A percentile compares a stretch with the other conserved stretches of the same genome.
Conservation (phyloP, 73 alveolate genomes). For the Diophrys sp. region DNA sequence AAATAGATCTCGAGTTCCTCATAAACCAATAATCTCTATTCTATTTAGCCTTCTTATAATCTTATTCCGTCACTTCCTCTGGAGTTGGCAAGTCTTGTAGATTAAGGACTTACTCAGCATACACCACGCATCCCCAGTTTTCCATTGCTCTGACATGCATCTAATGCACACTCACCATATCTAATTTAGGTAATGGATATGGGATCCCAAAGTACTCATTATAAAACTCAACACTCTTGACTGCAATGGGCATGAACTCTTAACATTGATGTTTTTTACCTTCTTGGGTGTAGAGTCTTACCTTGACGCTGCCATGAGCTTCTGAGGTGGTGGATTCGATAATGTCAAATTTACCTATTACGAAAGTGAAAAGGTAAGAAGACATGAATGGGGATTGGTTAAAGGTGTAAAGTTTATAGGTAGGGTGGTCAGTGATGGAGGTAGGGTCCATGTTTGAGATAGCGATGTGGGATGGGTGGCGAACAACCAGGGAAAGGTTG, state of each 20-base stretch:
- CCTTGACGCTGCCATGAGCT: conserved; percentile 44
- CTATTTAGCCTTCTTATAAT: conserved; percentile 52
- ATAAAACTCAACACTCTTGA: conserved; percentile 64
- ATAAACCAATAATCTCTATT: background rate
- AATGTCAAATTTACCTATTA: conserved; percentile 17
- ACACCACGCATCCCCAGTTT: conserved; percentile 95
- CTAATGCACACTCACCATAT: conserved; percentile 92
- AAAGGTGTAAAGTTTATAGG: background rate
- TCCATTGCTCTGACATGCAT: conserved; percentile 96
- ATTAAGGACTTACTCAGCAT: conserved; percentile 74
- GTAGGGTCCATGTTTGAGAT: conserved; percentile 49
- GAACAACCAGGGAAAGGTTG: conserved; percentile 68
- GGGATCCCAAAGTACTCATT: conserved; percentile 81
- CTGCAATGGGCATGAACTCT: conserved; percentile 39
- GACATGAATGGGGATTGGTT: conserved; percentile 5
- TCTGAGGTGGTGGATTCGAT: too few relatives aligned
- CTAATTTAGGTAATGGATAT: conserved; percentile 93
- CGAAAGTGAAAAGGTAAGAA: conserved; percentile 20
- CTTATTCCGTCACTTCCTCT: conserved; percentile 68
- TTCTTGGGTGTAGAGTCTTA: conserved; percentile 37
- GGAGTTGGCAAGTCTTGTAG: conserved; percentile 75
- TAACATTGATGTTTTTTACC: conserved; percentile 64
- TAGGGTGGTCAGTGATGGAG: background rate
- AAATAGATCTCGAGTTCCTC: conserved; percentile 55
- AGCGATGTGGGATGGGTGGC: conserved; percentile 86